Conservation (phyloP, 2,329 filamentous ascomycete genomes). For the Elsinoe perseae region DNA sequence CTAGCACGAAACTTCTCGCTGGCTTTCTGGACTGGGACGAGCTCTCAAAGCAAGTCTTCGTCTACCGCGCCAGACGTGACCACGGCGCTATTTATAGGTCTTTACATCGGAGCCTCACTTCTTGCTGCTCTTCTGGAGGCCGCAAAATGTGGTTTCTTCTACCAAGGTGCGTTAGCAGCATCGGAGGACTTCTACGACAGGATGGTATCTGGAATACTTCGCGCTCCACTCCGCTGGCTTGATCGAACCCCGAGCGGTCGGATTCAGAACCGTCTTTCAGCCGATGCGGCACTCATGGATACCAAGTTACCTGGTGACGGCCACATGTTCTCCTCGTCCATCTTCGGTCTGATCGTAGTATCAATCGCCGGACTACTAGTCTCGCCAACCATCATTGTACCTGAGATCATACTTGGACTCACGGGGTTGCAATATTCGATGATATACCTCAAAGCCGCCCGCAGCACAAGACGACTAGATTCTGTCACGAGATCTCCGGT, state of each 20-base stretch:
- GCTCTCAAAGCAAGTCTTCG: neutral
- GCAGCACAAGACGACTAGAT: constrained; percentile 91
- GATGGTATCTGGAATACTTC: neutral
- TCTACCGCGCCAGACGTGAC: too few relatives aligned
- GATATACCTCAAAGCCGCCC: constrained; percentile 41
- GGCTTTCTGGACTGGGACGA: neutral
- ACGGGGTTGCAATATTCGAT: neutral
- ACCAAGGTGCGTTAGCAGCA: neutral
- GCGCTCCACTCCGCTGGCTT: neutral
- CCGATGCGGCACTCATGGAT: neutral
- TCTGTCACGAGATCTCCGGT: constrained; percentile 77
- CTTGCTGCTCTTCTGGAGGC: neutral
- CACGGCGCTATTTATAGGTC: neutral
- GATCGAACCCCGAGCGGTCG: neutral
- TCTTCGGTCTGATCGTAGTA: neutral
- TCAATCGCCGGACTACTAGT: neutral
- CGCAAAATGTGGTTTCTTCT: neutral
- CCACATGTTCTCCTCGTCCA: neutral
- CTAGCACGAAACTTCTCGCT: neutral
- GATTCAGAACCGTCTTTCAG: neutral
- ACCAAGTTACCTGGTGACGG: neutral
- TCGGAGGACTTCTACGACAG: neutral
- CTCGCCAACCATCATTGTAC: neutral
- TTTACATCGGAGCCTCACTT: neutral
- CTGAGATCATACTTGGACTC: neutral